Evolutionary conservation across 129 eudicot species (phyloP), one percentile per base, ranked within the genome.

Genomic region (Flaveria trinervia): DNA sequence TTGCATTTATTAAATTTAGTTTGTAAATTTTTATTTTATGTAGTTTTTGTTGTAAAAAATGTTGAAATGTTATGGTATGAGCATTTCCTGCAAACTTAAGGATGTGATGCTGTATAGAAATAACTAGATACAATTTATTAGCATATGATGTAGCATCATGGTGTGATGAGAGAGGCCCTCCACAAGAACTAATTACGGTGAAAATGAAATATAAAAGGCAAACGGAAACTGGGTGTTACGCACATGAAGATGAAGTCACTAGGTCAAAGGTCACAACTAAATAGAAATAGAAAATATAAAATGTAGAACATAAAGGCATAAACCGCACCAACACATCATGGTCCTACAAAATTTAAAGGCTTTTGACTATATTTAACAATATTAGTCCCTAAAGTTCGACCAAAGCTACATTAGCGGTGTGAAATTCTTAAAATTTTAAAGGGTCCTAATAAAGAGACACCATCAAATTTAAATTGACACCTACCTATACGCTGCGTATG

Each of bases 301-400:
- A 61, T 36, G 41, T 61, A 26, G 26, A 45, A 8, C 9, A 45
- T 8, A 45, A 11, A 55, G 13, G 41, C 41, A 61, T 20, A 57
- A 22, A 20, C 15, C 13, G 67, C 67, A 61, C 67, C 65, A 57
- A 57, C 15, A 61, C 43, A 61, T 11, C 13, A 25, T 61, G 67
- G 67, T 26, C 67, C 43, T 39, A 61, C 67, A 25, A 61, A 61
- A 61, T 61, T 61, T 25, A 61, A 61, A 61, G 67, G 67, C 43
- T 61, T 61, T 39, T 7, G 41, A 61, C 41, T 61, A 61, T 12
- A 25, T 61, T 61, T 61, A 3, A 22, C 41, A 26, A 30, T 22
- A 26, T 61, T 61, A 28, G 16, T 14, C 67, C 65, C 41, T 61
- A 1, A 25, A 61, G 5, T 3, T 61, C 13, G 5, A 61, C 67